Base-by-base conservation (phyloP, 495 filamentous ascomycete species). In the Pseudevernia furfuracea region DNA sequence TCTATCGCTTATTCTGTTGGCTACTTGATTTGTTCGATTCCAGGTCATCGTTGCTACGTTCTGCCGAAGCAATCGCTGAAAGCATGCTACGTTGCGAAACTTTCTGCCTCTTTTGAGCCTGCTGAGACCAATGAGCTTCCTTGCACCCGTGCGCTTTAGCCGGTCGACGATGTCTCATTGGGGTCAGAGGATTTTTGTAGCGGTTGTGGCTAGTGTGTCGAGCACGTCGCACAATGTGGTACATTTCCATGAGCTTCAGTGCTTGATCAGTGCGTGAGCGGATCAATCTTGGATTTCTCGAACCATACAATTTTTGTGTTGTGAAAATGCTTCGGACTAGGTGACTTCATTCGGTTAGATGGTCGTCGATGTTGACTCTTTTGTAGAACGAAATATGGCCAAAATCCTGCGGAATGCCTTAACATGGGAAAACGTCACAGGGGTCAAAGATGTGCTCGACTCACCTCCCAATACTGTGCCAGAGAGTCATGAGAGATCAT, bases 361-460 rank as follows among this genome's bases (percentile, higher is more conserved):
- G 81, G 60, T 75, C 61, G 60, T 93, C 87, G 66, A 96, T 84
- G 70, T 96, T 79, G 32, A 96, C 86, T 59, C 92, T 82, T 62
- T 87, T 80, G 69, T 87, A 94, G 70, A 85, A 93, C 44, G 84
- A 91, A 63, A 96, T 88, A 67, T 92, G 89, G 0, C 87, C 86
- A 76, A 91, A 88, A 7, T 74, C 75, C 69, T 80, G 58, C 48
- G 32, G 23, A 28, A 10, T 36, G 17, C 9, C 37, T 71, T 44
- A 69, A 44, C 15, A 19, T n/a, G 39, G 6, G 14, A 19, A 9
- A 19, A 32, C 21, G 15, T 15, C 19, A n/a, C 43, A n/a, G 10
- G 4, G 25, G 14, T 25, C 17, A 6, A 44, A 19, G 1, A n/a
- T 21, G 23, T 4, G 8, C 30, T 15, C 19, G 19, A 63, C 65